phyloP scores from a whole-genome alignment of 805 yeast genomes.

The Wickerhamiella bombiphila region DNA sequence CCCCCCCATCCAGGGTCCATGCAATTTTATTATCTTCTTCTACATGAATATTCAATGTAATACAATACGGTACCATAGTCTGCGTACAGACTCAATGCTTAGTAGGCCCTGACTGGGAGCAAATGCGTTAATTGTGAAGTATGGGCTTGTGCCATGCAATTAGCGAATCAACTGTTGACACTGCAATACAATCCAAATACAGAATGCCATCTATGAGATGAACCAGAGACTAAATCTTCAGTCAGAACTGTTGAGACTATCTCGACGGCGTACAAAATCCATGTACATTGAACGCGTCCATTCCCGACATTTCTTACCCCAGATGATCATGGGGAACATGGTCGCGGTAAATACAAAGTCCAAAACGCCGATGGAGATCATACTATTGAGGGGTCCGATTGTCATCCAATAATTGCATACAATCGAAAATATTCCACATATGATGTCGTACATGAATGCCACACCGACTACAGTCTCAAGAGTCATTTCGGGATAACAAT shows the following conservation, averaged over 20 bases:
- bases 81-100: too few species aligned
- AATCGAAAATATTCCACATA: slow-evolving; percentile 37
- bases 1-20: too few species aligned
- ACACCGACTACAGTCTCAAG: slow-evolving; percentile 40
- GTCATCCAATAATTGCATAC: slow-evolving; percentile 45
- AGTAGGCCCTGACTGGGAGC: too few species aligned
- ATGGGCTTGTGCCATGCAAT: too few species aligned
- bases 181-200: too few species aligned
- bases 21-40: too few species aligned
- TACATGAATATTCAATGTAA: too few species aligned
- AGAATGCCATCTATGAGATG: too few species aligned
- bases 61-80: too few species aligned
- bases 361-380: slow-evolving; percentile 35
- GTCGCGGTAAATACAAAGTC: slow-evolving; percentile 30
- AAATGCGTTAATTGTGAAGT: too few species aligned
- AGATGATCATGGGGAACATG: slow-evolving; percentile 27
- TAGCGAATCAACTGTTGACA: too few species aligned
- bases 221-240: too few species aligned
- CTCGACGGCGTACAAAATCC: slow-evolving; percentile 14
- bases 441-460: slow-evolving; percentile 36
- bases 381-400: slow-evolving; percentile 37
- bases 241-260: slow-evolving; percentile 4
- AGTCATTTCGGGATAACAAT: slow-evolving; percentile 37
- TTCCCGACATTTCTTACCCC: slow-evolving; percentile 25
- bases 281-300: slow-evolving; percentile 13